Evolutionary conservation across 2,329 filamentous ascomycete species (phyloP), one percentile per base, ranked within the genome.

Genomic region (Epicoccum nigrum): DNA sequence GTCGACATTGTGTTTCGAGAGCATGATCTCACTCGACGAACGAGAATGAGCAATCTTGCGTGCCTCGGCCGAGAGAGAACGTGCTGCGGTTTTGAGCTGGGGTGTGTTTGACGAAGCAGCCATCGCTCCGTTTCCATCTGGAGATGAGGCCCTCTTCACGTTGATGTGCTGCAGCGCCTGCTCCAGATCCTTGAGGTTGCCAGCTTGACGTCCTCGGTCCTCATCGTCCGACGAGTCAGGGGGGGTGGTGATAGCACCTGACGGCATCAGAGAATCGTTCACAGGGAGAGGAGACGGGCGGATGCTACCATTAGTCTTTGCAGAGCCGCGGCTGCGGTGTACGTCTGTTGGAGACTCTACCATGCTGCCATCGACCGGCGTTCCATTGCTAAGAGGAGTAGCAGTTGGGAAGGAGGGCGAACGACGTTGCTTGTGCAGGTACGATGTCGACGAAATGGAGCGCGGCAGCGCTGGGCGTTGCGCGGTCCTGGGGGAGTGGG

Each of bases 151-250:
- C 45, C 86, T 74, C 72, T 84, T 79, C 65, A 89, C 78, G 31
- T 90, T 85, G 53, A 96, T 91, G 52, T 87, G 85, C 74, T 88
- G 88, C 56, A 97, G 88, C 27, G 91, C 92, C 33, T 89, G 86
- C 72, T 95, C 86, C 42, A 97, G 79, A 68, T 93, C 88, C 57
- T 80, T 78, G 56, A 86, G 74, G 51, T 79, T 75, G 63, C 70
- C 72, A 52, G 70, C 76, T 62, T 51, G 64, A 20, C 59, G 69
- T 55, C 60, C 84, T 23, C 69, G 86, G 66, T 95, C 91, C 62
- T 96, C 92, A 59, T 96, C 92, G 73, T 92, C 92, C 20, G 87
- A 92, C 27, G 92, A 96, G 65, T 97, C 93, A 8, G 93, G 93
- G 28, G 93, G 93, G 0, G 93, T 97, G 52, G 96, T 89, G 62